Base-by-base conservation (phyloP, 768 basidiomycete genomes). In the Trametes meyenii region DNA sequence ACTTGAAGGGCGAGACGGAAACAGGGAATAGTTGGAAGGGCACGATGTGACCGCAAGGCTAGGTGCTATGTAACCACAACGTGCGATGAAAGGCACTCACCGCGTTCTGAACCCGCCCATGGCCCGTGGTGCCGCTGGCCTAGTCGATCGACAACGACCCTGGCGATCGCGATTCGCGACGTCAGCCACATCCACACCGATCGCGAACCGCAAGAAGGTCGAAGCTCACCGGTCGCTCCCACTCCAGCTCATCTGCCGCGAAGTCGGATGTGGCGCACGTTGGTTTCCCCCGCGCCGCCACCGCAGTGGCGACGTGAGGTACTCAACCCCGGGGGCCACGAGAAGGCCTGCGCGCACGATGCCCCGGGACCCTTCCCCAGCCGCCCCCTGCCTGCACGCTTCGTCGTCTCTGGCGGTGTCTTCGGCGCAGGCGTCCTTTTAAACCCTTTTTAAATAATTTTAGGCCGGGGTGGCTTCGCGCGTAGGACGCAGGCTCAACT, bases 301-400 rank as follows among this genome's bases (percentile, higher is more conserved):
- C 45, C 50, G 29, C 36, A 21, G 50, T 29, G 23, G 33, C 61
- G 49, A 24, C 39, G 45, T 35, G 55, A 43, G 36, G 61, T 62
- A 62, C 61, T 62, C 61, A 62, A 33, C 61, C 61, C 61, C 61
- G 55, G 61, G 55, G 61, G 55, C 61, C 61, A 43, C 61, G 61
- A 56, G 61, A 62, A 62, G 61, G 61, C 55, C 61, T 62, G 61
- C 61, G 50, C 61, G 29, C 55, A 55, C 16, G 39, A 33, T 35
- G 50, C 61, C 55, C 61, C 61, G 55, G 61, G 61, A 59, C 26
- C 61, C 50, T 57, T 50, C 17, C 21, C 61, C 55, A 62, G 40
- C 49, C 52, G 29, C 53, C 54, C 61, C 55, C 61, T 62, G 49
- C 61, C 55, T 16, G 38, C 61, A 55, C 61, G n/a, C 33, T 62